A percentile compares a stretch with the other conserved stretches of the same genome.
These are phyloP conservation scores for Ceratonia siliqua DNA, from an alignment of 306 rosid genomes.

Conservation along the genomic window DNA sequence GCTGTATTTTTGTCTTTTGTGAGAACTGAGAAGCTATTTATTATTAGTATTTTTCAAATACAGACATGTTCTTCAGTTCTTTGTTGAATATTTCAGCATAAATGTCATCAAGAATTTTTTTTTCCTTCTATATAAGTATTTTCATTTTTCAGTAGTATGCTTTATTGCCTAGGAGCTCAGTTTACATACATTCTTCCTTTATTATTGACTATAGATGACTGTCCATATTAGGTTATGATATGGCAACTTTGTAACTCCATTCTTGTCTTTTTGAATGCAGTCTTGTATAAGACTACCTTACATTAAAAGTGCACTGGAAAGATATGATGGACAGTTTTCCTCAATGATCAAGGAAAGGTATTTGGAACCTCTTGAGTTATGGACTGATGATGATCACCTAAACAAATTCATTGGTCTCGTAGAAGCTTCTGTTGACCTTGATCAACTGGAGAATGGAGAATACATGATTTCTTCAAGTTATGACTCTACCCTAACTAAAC, in stretches of 20 bases:
- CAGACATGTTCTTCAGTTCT: slow-evolving; percentile 14
- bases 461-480: slow-evolving; percentile 89
- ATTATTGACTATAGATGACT: slow-evolving; percentile 4
- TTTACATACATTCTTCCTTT: slow-evolving; percentile 3
- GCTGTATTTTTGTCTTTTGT: background rate
- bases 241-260: slow-evolving; percentile 32
- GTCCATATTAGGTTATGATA: slow-evolving; percentile 18
- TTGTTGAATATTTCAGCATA: slow-evolving; percentile 12
- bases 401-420: slow-evolving; percentile 79
- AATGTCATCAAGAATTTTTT: background rate
- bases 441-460: slow-evolving; percentile 92
- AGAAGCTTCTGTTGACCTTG: slow-evolving; percentile 90
- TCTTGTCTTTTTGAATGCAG: slow-evolving; percentile 57
- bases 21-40: background rate
- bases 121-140: background rate
- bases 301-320: slow-evolving; percentile 69
- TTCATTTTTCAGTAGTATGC: background rate
- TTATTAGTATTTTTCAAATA: background rate
- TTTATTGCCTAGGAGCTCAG: background rate
- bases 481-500: slow-evolving; percentile 64
- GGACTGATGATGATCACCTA: slow-evolving; percentile 76
- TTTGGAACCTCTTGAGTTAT: slow-evolving; percentile 62
- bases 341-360: slow-evolving; percentile 66
- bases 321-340: slow-evolving; percentile 77
- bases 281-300: slow-evolving; percentile 83